A percentile compares a stretch with the other conserved stretches of the same genome.
These are phyloP conservation scores for Calonectria pseudoreteaudii DNA, from an alignment of 2,329 filamentous ascomycete genomes.

Conservation along the genomic window DNA sequence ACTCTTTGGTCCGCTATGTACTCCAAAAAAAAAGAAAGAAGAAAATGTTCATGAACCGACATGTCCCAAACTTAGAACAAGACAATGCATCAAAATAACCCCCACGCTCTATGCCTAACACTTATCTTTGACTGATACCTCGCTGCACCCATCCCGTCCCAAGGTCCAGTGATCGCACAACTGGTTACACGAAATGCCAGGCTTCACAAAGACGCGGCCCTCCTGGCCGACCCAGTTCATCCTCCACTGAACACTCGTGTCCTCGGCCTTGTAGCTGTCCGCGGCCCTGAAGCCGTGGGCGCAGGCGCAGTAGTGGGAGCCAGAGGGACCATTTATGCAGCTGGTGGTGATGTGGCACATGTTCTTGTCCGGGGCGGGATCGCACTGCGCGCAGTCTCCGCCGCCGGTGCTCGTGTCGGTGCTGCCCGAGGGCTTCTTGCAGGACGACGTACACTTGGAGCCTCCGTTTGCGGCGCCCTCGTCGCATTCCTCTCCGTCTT, in stretches of 20 bases:
- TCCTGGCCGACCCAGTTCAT: background rate
- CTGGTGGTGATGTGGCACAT: conserved; percentile 1
- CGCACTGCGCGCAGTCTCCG: background rate
- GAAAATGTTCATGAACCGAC: background rate
- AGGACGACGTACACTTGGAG: background rate
- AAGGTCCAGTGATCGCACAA: conserved; percentile 2
- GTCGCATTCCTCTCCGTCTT: background rate
- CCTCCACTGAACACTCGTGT: background rate
- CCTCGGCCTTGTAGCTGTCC: background rate
- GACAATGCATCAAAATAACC: background rate
- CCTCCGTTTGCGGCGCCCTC: background rate
- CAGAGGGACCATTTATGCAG: background rate
- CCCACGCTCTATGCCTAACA: background rate
- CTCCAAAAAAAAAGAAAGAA: background rate
- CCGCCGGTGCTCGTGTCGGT: background rate
- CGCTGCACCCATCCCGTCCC: background rate
- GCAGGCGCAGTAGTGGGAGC: background rate
- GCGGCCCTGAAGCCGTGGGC: conserved; percentile 1
- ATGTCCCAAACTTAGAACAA: background rate
- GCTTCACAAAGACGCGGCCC: background rate
- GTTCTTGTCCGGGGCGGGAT: background rate
- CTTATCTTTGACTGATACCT: background rate
- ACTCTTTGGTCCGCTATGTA: background rate
- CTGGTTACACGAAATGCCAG: background rate
- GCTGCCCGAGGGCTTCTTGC: background rate